Evolutionary conservation across 2,329 filamentous ascomycete species (phyloP).

Genomic region (Phialemoniopsis sp.): DNA sequence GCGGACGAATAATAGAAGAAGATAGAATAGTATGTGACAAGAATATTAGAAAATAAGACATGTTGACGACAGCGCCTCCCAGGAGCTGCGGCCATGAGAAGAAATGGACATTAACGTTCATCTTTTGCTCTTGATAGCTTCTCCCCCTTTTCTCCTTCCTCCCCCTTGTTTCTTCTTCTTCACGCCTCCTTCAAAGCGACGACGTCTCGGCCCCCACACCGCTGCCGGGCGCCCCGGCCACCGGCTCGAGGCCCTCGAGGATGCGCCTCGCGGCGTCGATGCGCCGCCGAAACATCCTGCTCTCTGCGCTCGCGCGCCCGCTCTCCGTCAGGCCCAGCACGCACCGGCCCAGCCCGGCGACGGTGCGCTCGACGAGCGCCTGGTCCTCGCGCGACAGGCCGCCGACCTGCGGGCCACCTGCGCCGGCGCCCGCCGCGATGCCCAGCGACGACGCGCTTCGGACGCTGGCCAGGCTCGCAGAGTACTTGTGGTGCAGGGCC

Average conservation of each 20-base stretch:
- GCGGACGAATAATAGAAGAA: no score
- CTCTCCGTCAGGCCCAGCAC: constrained; percentile 54
- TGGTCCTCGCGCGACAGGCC: constrained; percentile 52
- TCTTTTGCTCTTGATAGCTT: no score
- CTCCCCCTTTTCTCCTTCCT: no score
- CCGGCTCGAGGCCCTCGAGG: constrained; percentile 60
- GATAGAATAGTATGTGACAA: no score
- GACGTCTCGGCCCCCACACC: no score
- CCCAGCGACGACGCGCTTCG: constrained; percentile 7
- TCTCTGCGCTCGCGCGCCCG: constrained; percentile 50
- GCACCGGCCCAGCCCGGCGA: constrained; percentile 56
- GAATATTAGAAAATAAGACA: no score
- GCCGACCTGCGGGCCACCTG: constrained; percentile 30
- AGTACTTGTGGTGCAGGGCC: constrained; percentile 6
- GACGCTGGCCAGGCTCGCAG: constrained; percentile 12
- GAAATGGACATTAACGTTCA: no score
- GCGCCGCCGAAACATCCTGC: constrained; percentile 62
- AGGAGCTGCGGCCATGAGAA: no score
- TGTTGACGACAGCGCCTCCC: no score
- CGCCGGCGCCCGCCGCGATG: constrained; percentile 1
- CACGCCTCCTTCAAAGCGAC: no score
- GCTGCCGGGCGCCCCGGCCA: no score
- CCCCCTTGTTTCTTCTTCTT: no score
- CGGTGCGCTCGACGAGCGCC: constrained; percentile 53
- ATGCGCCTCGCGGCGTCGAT: constrained; percentile 72